A percentile compares a stretch with the other conserved stretches of the same genome.
Conservation (phyloP, 768 basidiomycete species). For the Mycena venus region DNA sequence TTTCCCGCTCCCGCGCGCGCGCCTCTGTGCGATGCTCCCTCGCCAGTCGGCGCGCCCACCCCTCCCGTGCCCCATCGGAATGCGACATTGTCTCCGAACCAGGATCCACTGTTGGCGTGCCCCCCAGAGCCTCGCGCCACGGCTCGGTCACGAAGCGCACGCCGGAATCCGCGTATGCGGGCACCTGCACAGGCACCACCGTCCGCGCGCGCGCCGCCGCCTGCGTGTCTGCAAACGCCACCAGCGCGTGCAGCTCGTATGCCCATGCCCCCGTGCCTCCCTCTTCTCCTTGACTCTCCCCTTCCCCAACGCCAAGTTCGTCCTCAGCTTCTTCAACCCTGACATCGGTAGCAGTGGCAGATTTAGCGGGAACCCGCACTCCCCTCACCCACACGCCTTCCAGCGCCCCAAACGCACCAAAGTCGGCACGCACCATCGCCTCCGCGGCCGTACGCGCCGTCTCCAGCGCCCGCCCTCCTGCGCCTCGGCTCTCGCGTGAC, state of each 20-base stretch:
- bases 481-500: background rate
- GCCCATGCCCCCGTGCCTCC: background rate
- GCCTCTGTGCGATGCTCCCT: background rate
- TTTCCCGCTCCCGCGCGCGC: constrained; percentile 5
- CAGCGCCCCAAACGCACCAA: too few species aligned
- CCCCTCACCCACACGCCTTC: too few species aligned
- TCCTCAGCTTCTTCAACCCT: too few species aligned
- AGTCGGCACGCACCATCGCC: too few species aligned
- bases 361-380: too few species aligned
- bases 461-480: background rate
- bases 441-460: too few species aligned
- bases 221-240: constrained; percentile 9
- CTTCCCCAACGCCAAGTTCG: too few species aligned
- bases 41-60: constrained; percentile 16
- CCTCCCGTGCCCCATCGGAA: background rate
- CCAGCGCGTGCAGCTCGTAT: constrained; percentile 24
- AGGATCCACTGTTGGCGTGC: background rate
- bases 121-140: constrained; percentile 13
- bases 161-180: background rate
- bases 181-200: constrained; percentile 2
- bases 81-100: too few species aligned
- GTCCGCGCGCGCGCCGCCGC: constrained; percentile 1
- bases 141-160: constrained; percentile 4
- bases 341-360: too few species aligned
- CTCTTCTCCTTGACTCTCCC: too few species aligned